A percentile compares a stretch with the other conserved stretches of the same genome.
phyloP scores from a whole-genome alignment of 306 rosid species.

The Lupinus albus region DNA sequence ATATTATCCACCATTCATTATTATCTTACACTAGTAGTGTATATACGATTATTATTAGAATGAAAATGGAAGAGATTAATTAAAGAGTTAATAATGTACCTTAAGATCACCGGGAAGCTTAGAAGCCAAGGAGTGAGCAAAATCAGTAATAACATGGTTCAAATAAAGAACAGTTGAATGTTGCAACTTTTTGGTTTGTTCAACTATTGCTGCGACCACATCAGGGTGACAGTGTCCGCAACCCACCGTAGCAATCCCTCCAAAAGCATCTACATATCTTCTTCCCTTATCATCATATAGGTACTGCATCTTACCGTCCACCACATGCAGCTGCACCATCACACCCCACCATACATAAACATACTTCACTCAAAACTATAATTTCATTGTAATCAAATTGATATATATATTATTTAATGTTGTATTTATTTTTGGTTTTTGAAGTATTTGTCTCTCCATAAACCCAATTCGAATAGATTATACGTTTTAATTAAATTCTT shows the following conservation, averaged over 20 bases:
- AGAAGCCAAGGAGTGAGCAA: conserved; percentile 80
- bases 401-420: too few species aligned
- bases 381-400: too few species aligned
- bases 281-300: conserved; percentile 85
- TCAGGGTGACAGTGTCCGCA: conserved; percentile 99
- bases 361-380: too few species aligned
- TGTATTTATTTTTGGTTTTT: too few species aligned
- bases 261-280: conserved; percentile 84
- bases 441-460: too few species aligned
- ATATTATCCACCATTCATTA: too few species aligned
- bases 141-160: conserved; percentile 74
- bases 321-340: conserved; percentile 66
- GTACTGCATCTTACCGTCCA: conserved; percentile 85
- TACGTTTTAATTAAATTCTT: too few species aligned
- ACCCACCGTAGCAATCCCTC: conserved; percentile 92
- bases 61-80: too few species aligned
- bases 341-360: not conserved
- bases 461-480: too few species aligned
- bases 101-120: conserved; percentile 88
- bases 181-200: conserved; percentile 70
- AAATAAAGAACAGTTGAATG: conserved; percentile 90
- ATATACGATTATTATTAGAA: too few species aligned
- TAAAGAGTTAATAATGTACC: conserved; percentile 42
- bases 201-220: conserved; percentile 75
- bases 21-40: too few species aligned